Conservation (phyloP, 306 rosid species). For the Cicer arietinum region DNA sequence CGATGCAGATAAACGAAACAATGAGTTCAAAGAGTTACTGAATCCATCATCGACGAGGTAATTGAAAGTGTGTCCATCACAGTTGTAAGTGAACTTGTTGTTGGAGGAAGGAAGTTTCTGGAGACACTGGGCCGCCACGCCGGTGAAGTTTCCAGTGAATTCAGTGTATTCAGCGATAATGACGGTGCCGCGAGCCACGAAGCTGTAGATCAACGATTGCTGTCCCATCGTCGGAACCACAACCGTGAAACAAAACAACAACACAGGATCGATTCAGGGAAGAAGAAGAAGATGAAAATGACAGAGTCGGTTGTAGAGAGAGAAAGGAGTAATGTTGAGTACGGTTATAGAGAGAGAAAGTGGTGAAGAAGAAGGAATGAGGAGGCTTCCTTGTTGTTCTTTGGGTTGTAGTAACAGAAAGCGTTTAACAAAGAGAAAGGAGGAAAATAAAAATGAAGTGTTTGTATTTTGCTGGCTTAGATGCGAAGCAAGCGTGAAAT, state of each 20-base stretch:
- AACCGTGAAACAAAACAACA: slow-evolving; percentile 35
- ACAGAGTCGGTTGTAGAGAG: slow-evolving; percentile 37
- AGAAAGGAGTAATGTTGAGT: slow-evolving; percentile 14
- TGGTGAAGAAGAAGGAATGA: background rate
- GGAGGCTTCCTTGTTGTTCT: slow-evolving; percentile 16
- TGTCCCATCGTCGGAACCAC: slow-evolving; percentile 80
- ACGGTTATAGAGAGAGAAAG: slow-evolving; percentile 36
- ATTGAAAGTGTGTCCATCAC: slow-evolving; percentile 96
- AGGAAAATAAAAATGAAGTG: background rate
- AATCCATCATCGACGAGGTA: slow-evolving; percentile 89
- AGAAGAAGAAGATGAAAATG: slow-evolving; percentile 9
- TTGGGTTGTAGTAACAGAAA: slow-evolving; percentile 29
- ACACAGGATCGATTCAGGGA: slow-evolving; percentile 22
- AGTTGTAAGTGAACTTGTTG: slow-evolving; percentile 88
- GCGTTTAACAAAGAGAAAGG: background rate
- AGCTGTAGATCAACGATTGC: slow-evolving; percentile 93
- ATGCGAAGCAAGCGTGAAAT: slow-evolving; percentile 59
- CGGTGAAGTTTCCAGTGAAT: slow-evolving; percentile 86
- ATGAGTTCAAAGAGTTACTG: slow-evolving; percentile 53
- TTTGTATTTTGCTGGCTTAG: slow-evolving; percentile 50
- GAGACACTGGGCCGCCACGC: slow-evolving; percentile 86
- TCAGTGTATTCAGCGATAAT: slow-evolving; percentile 83
- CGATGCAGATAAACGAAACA: slow-evolving; percentile 32
- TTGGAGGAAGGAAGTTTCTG: slow-evolving; percentile 86
- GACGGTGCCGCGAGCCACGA: slow-evolving; percentile 88